These are phyloP conservation scores for Geotrichum cucujoidarum DNA, from an alignment of 1,139 yeast species.

Conservation along the genomic window DNA sequence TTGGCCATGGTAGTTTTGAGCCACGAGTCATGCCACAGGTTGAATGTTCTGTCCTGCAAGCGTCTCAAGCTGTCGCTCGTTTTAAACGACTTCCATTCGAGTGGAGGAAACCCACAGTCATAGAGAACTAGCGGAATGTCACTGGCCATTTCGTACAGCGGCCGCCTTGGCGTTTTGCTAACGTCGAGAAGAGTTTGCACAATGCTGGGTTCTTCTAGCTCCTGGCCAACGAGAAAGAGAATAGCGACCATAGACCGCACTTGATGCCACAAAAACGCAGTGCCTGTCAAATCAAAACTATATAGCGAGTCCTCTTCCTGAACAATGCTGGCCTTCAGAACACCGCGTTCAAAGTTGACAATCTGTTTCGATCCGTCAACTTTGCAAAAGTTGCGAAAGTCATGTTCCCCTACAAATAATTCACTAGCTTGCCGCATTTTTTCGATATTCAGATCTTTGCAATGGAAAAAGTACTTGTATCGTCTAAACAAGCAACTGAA, in stretches of 20 bases:
- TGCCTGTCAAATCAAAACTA: constrained; percentile 75
- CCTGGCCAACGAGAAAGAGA: constrained; percentile 74
- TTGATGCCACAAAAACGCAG: constrained; percentile 97
- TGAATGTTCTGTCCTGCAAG: constrained; percentile 27
- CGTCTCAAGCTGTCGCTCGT: constrained; percentile 22
- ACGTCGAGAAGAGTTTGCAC: constrained; percentile 58
- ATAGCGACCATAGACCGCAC: constrained; percentile 93
- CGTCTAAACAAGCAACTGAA: constrained; percentile 82
- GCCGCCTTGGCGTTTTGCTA: constrained; percentile 58
- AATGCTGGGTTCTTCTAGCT: constrained; percentile 56
- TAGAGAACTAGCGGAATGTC: constrained; percentile 86
- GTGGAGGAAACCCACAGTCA: constrained; percentile 68
- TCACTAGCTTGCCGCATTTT: constrained; percentile 68
- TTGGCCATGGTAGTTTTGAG: constrained; percentile 37
- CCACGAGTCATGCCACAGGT: constrained; percentile 35
- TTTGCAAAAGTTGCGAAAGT: constrained; percentile 91
- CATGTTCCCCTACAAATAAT: constrained; percentile 68
- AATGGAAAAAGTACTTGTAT: constrained; percentile 70
- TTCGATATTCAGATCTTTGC: constrained; percentile 52
- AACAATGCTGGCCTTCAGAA: constrained; percentile 36
- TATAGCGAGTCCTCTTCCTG: constrained; percentile 34
- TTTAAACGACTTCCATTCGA: constrained; percentile 54
- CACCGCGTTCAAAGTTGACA: constrained; percentile 60
- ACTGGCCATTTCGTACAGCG: constrained; percentile 83
- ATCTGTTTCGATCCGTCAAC: constrained; percentile 92